These are phyloP conservation scores for Lasiodiplodia gonubiensis DNA, from an alignment of 2,329 filamentous ascomycete genomes.

Conservation along the genomic window DNA sequence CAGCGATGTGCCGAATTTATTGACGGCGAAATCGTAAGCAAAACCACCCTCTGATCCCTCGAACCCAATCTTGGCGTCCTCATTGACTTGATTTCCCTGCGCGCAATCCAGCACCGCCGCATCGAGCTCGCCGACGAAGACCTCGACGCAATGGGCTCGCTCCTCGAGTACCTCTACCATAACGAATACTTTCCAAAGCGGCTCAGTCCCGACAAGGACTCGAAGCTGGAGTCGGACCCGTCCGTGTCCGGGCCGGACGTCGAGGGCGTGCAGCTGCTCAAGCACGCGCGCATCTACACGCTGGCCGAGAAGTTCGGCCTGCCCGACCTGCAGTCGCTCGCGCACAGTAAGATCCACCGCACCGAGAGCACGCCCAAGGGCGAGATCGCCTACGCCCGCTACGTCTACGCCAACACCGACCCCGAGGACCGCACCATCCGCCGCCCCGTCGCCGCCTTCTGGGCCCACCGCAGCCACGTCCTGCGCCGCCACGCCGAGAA, in stretches of 20 bases:
- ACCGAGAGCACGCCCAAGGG: constrained; percentile 86
- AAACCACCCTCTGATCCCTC: constrained; percentile 25
- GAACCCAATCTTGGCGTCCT: constrained; percentile 27
- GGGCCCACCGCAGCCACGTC: constrained; percentile 80
- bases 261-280: constrained; percentile 81
- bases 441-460: constrained; percentile 86
- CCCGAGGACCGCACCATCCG: constrained; percentile 74
- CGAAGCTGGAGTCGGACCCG: constrained; percentile 72
- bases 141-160: constrained; percentile 75
- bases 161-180: constrained; percentile 84
- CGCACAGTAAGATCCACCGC: constrained; percentile 89
- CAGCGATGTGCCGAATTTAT: constrained; percentile 67
- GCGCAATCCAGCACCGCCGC: constrained; percentile 59
- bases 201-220: constrained; percentile 65
- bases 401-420: constrained; percentile 80
- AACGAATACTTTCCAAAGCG: constrained; percentile 80
- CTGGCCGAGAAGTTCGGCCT: constrained; percentile 78
- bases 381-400: constrained; percentile 90
- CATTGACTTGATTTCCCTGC: constrained; percentile 10
- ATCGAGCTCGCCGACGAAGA: constrained; percentile 73
- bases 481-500: constrained; percentile 83
- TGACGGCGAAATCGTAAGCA: constrained; percentile 56
- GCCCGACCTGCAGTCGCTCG: constrained; percentile 71
- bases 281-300: constrained; percentile 88
- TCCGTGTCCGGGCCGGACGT: constrained; percentile 71